Evolutionary conservation across 208 protist genomes (phyloP), one percentile per base, ranked within the genome.

Genomic region (Leishmania lainsoni): DNA sequence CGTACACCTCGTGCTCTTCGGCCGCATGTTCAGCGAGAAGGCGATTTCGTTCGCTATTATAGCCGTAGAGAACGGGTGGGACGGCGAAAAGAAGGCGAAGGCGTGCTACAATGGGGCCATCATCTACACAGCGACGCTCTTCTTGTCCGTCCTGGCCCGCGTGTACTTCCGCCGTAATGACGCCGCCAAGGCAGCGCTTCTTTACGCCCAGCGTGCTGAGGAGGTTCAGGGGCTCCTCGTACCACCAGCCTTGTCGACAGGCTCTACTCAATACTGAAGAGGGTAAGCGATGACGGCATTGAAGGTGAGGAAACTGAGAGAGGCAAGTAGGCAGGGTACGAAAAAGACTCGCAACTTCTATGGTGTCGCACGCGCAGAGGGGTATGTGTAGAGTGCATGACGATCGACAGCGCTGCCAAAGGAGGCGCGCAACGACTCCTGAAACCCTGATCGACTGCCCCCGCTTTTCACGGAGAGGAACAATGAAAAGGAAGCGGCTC

Each of bases 31-130:
- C 83, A 84, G 86, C 68, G 74, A 76, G 39, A 83, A 87, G 29
- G 92, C 90, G 20, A 81, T 97, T 71, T 95, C 92, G 63, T 98
- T 98, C 68, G 85, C 89, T 49, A 93, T 98, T 35, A 82, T 78
- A 70, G 71, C 89, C 9, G 86, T 95, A 17, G 91, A 97, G 65
- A 80, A 86, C 52, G 89, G 89, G 1, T 98, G 95, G 93, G 89
- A 96, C 70, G 69, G 83, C 10, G 80, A 91, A 12, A 91, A 81
- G 22, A 98, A 98, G 88, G 93, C 93, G 9, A 91, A 94, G 84
- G 83, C 92, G 22, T 97, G 93, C 86, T 98, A 95, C 83, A 94
- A 92, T 72, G 95, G 89, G 5, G 95, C 95, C 35, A 94, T 96
- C 35, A 87, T 96, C 58, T 98, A 98, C 86, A 90, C 86, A 14